These are phyloP conservation scores for Solanum hybrid DNA, from an alignment of 305 asterid genomes.

Conservation along the genomic window DNA sequence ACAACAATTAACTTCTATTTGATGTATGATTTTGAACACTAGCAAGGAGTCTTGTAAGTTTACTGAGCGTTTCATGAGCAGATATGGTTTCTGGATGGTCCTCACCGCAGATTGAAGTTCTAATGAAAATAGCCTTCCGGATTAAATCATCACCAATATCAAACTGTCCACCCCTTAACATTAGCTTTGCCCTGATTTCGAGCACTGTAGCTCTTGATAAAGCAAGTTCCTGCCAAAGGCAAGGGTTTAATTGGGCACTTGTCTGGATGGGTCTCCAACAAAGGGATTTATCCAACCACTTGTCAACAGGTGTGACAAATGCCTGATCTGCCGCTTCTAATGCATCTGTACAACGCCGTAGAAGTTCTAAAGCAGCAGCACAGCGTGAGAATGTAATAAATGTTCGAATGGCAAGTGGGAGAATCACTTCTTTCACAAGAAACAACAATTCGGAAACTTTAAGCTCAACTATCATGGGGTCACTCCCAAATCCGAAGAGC, in stretches of 20 bases:
- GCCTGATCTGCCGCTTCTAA: slow-evolving; percentile 86
- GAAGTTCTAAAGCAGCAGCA: slow-evolving; percentile 73
- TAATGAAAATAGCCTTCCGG: slow-evolving; percentile 68
- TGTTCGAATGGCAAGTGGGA: slow-evolving; percentile 70
- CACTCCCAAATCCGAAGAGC: slow-evolving; percentile 76
- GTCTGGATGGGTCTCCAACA: slow-evolving; percentile 86
- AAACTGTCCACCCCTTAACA: slow-evolving; percentile 86
- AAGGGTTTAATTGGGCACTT: slow-evolving; percentile 80
- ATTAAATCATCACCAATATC: slow-evolving; percentile 77
- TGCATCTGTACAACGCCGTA: slow-evolving; percentile 86
- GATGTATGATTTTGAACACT: slow-evolving; percentile 56
- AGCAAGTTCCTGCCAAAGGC: slow-evolving; percentile 92
- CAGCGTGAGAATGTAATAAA: slow-evolving; percentile 76
- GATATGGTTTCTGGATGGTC: slow-evolving; percentile 84
- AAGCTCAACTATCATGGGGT: slow-evolving; percentile 71
- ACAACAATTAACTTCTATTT: slow-evolving; percentile 22
- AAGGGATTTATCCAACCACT: slow-evolving; percentile 77
- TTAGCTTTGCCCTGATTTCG: slow-evolving; percentile 79
- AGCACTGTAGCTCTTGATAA: slow-evolving; percentile 72
- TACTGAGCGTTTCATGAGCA: slow-evolving; percentile 79
- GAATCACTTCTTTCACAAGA: slow-evolving; percentile 66
- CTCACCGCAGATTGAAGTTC: slow-evolving; percentile 84
- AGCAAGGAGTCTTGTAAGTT: slow-evolving; percentile 70
- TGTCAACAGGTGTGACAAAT: slow-evolving; percentile 81
- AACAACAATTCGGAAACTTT: slow-evolving; percentile 53